A percentile compares a stretch with the other conserved stretches of the same genome.
phyloP scores from a whole-genome alignment of 1,284 basidiomycete genomes.

The Cutaneotrichosporon dermatis region DNA sequence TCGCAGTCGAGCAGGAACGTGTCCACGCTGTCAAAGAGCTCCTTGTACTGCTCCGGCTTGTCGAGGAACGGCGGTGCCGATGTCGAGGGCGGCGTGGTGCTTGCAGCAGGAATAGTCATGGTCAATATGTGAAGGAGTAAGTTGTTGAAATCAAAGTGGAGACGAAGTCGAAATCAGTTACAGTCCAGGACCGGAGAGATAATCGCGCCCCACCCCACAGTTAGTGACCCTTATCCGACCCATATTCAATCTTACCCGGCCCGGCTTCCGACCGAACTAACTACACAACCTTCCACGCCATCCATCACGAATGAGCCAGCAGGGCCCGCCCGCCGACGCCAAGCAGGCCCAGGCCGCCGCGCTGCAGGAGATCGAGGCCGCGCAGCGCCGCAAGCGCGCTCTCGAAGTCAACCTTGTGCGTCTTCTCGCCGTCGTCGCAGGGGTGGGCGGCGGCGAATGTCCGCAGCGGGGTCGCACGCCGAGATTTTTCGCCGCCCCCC shows the following conservation, averaged over 20 bases:
- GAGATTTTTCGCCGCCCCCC: not conserved
- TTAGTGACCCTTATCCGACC: not conserved
- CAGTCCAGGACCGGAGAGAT: not conserved
- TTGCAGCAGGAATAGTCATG: not conserved
- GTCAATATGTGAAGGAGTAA: not conserved
- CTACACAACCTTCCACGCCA: not conserved
- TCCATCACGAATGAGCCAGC: slow-evolving; percentile 31
- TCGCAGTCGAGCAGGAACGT: slow-evolving; percentile 97
- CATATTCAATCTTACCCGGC: not conserved
- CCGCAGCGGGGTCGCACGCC: too few relatives aligned
- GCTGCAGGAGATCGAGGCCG: slow-evolving; percentile 40
- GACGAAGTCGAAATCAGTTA: not conserved
- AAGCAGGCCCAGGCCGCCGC: slow-evolving; percentile 46
- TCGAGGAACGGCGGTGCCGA: slow-evolving; percentile 29
- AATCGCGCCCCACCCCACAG: not conserved
- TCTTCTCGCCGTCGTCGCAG: not conserved
- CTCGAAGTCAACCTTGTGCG: slow-evolving; percentile 39
- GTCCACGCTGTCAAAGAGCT: slow-evolving; percentile 67
- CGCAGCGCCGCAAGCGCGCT: slow-evolving; percentile 35
- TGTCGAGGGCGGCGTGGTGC: not conserved
- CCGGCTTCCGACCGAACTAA: not conserved
- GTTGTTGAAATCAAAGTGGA: not conserved
- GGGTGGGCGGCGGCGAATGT: not conserved
- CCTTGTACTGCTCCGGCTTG: slow-evolving; percentile 36
- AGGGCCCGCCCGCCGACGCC: slow-evolving; percentile 44